Base-by-base conservation (phyloP, 2,329 filamentous ascomycete species). In the Xylaria sp. region DNA sequence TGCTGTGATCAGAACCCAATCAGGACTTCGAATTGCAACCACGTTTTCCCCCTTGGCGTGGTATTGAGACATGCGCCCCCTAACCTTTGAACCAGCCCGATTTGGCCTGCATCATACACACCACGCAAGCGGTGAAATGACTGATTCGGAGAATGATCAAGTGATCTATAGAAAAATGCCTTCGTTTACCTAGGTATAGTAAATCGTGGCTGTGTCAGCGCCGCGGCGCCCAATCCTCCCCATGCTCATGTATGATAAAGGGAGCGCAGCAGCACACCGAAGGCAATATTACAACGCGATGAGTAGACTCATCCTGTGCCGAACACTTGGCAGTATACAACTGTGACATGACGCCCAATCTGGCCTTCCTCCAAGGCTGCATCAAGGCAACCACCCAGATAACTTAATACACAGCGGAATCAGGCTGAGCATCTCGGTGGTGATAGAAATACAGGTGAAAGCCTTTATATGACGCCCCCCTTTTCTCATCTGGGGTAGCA, bases 31-130 rank as follows among this genome's bases (percentile, higher is more conserved):
- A 19, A 5, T 23, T 13, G 1, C 27, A 19, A 38, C 25, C 59
- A 62, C 59, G 59, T 62, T 62, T n/a, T 31, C 41, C 15, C 29
- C 44, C 9, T n/a, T n/a, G n/a, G 48, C 41, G 46, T 44, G 19
- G 21, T 43, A 43, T 29, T 10, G 13, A 44, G 38, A 49, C 19
- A 43, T 37, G 15, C 33, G 40, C 19, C 19, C 40, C 52, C 7
- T 37, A 40, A 55, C 40, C 46, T 29, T 31, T 23, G n/a, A 33
- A 10, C 15, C 17, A 51, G 35, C 33, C 35, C 25, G 35, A 43
- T 40, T 35, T 19, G 11, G 35, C 27, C 5, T 23, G 25, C 11
- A 10, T 27, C 9, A 35, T 49, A 40, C 35, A 31, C 25, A 41
- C 51, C 17, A 35, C 23, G 6, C 13, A 21, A 27, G n/a, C 29